Base-by-base conservation (phyloP, 345 rosid species). In the Eucalyptus polybractea region DNA sequence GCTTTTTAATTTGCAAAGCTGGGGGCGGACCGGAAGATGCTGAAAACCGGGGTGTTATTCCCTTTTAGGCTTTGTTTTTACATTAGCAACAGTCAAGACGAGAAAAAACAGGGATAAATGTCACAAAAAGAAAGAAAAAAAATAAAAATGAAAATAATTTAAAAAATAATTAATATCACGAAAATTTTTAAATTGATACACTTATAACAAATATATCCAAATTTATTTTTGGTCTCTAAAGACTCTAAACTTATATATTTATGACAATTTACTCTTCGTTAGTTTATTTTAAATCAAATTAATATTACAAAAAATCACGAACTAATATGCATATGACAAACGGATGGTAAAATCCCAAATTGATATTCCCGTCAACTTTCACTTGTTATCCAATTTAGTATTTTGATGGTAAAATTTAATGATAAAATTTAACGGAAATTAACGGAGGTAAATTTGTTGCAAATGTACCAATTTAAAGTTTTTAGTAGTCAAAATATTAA, bases 391-490 rank as follows among this genome's bases (percentile, higher is more conserved):
- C 0, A 53, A 53, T 53, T 53, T 0, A 2, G 0, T 53, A 53
- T 2, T 53, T 53, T 53, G 10, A 53, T 53, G 0, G 24, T 53
- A 53, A 53, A 53, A 19, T 53, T 53, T 53, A 53, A 51, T 1
- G 4, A 19, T 51, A 51, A 51, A 51, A 51, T 3, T 51, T 51
- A 51, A 51, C 0, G 1, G 7, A 42, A 42, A 42, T 2, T 44
- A 53, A 53, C 0, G 0, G 0, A 53, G 0, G 0, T 17, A 53
- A 53, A 53, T 53, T 53, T 7, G 0, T 19, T 53, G 0, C 0
- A 53, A 3, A 0, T 3, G 0, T 7, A 7, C 0, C 24, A 19
- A 53, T 53, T 53, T 53, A 19, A 0, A 53, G 0, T 7, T 53
- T 53, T 53, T 21, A 53, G 2, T 53, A 0, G 0, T 21, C 5